Evolutionary conservation across 805 yeast genomes (phyloP), one percentile per base, ranked within the genome.

Genomic region (Diddensiella caesifluorescens): DNA sequence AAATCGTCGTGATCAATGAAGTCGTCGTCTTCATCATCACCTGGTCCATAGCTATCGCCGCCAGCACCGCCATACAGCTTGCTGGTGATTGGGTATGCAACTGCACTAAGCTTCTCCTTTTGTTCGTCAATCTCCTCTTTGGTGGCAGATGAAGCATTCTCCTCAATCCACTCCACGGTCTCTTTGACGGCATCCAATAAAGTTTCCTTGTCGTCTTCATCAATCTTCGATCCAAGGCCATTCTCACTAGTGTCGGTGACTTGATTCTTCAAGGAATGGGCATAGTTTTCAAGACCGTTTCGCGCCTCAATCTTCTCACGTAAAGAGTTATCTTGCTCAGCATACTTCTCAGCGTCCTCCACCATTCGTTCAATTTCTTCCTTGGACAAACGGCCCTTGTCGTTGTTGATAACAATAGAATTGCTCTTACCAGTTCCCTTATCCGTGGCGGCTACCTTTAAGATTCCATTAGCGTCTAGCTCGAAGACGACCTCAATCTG

Each of bases 341-440:
- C 95, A 59, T 70, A 90, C 70, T 84, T 83, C 69, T 88, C 97
- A 56, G 97, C 97, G 63, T 90, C 97, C 61, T 80, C 92, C 50
- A 90, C 95, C 96, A 90, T 90, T 70, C 90, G 86, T 59, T 90
- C 97, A 58, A 90, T 89, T 51, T 88, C 95, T 49, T 89, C 96
- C 71, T 86, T 83, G 20, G 90, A 75, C 60, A 88, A 76, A 74
- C 97, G 84, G 59, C 95, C 95, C 73, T 86, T 86, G 68, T 88
- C 96, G 60, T 88, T 88, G 57, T 87, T 83, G 63, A 88, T 88
- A 42, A 95, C 86, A 61, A 88, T 84, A 57, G 90, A 81, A 67
- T 89, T 87, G 45, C 84, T 74, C 68, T 85, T 84, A 67, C 96
- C 97, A 44, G 95, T 86, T 61, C 92, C 95, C 73, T 88, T 88